Percentiles rank a stretch among this genome's conserved stretches.
These are phyloP conservation scores for Fusarium chuoi DNA, from an alignment of 2,329 filamentous ascomycete genomes.

Conservation along the genomic window DNA sequence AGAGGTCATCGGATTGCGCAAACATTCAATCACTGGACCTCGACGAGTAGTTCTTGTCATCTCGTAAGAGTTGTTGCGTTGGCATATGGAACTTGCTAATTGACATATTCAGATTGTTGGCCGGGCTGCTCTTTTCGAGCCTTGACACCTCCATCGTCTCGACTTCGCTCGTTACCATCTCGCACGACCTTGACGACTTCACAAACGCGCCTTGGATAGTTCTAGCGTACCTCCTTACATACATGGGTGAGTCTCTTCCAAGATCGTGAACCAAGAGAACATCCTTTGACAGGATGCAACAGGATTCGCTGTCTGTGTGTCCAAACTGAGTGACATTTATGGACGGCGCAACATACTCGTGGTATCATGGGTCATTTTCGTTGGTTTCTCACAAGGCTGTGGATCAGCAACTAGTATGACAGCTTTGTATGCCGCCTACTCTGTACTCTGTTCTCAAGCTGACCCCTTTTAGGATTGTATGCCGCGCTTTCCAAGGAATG, in stretches of 20 bases:
- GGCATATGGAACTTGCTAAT: conserved; percentile 25
- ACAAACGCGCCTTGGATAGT: conserved; percentile 65
- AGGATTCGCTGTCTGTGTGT: conserved; percentile 67
- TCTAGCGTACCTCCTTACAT: conserved; percentile 65
- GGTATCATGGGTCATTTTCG: conserved; percentile 64
- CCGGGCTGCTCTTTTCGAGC: conserved; percentile 66
- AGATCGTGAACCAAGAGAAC: not conserved
- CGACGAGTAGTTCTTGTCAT: conserved; percentile 49
- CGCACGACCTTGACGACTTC: conserved; percentile 62
- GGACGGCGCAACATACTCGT: conserved; percentile 63
- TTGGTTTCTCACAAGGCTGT: conserved; percentile 66
- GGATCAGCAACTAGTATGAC: conserved; percentile 61
- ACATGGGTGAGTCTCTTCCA: conserved; percentile 57
- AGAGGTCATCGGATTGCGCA: conserved; percentile 32
- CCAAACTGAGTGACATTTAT: conserved; percentile 69
- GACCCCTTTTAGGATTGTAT: conserved; percentile 60
- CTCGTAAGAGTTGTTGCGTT: conserved; percentile 42
- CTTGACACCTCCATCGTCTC: conserved; percentile 68
- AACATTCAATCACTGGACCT: conserved; percentile 38
- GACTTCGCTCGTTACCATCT: conserved; percentile 67
- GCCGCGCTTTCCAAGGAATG: conserved; percentile 68
- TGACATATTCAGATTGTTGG: conserved; percentile 54
- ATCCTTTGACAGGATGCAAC: conserved; percentile 21
- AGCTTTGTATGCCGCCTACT: conserved; percentile 56
- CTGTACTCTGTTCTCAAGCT: conserved; percentile 22